Percentiles rank a stretch among this genome's conserved stretches.
Conservation (phyloP, 805 yeast genomes). For the Starmera caribaea region DNA sequence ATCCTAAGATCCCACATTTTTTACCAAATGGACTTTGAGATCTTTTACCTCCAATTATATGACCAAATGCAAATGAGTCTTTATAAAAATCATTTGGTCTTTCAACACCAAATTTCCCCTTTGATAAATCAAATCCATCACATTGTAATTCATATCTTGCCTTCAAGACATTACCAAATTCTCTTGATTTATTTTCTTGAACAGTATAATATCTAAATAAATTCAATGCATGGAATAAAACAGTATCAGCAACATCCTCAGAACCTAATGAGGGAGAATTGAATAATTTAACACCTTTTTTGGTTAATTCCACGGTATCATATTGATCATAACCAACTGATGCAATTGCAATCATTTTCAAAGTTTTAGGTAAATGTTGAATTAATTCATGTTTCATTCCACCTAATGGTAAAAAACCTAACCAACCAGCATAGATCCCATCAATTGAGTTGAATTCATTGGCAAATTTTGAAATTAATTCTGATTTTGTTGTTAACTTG, state of each 20-base stretch:
- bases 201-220: constrained; percentile 42
- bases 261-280: constrained; percentile 39
- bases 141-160: constrained; percentile 27
- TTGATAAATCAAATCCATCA: constrained; percentile 21
- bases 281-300: constrained; percentile 33
- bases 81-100: constrained; percentile 14
- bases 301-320: constrained; percentile 31
- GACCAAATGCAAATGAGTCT: constrained; percentile 29
- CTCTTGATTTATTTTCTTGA: constrained; percentile 22
- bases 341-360: constrained; percentile 42
- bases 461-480: constrained; percentile 27
- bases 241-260: constrained; percentile 58
- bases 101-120: constrained; percentile 25
- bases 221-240: constrained; percentile 43
- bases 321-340: constrained; percentile 50
- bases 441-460: constrained; percentile 26
- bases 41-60: constrained; percentile 26
- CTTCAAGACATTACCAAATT: constrained; percentile 28
- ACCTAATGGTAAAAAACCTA: constrained; percentile 41
- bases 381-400: constrained; percentile 37
- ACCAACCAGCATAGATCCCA: constrained; percentile 54
- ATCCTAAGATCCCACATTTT: constrained; percentile 45
- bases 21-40: constrained; percentile 39
- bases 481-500: constrained; percentile 27
- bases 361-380: constrained; percentile 30